phyloP scores from a whole-genome alignment of 129 eudicot species.

The Deinandra increscens region DNA sequence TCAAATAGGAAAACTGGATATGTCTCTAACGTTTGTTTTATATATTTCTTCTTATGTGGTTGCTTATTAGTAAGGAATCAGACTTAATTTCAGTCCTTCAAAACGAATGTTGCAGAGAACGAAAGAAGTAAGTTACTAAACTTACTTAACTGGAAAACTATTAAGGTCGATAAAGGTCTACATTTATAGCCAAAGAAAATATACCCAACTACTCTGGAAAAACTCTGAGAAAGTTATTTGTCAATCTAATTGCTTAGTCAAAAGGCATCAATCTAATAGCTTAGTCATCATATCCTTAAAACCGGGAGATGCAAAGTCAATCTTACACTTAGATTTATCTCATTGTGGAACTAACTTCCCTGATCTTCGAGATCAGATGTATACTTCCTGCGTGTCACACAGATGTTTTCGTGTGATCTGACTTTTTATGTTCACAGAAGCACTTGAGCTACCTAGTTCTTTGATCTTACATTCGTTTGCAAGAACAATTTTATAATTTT shows the following conservation, averaged over 20 bases:
- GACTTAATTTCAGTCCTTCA: too few relatives aligned
- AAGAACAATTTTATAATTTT: neutral
- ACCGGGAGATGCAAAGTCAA: neutral
- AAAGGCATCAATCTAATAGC: neutral
- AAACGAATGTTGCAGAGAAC: neutral
- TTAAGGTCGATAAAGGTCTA: neutral
- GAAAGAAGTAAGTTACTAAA: neutral
- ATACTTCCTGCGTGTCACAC: neutral
- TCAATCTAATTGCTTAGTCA: neutral
- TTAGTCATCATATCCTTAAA: neutral
- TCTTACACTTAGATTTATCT: neutral
- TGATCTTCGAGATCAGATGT: neutral
- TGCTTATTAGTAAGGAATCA: neutral
- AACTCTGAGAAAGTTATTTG: neutral
- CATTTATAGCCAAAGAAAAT: neutral
- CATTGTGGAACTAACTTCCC: neutral
- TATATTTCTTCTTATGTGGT: neutral
- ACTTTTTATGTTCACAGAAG: neutral
- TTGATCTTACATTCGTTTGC: neutral
- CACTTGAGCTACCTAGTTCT: neutral
- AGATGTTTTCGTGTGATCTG: neutral
- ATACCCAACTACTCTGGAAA: neutral
- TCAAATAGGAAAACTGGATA: neutral
- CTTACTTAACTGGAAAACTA: neutral
- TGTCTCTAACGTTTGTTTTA: neutral